phyloP scores from a whole-genome alignment of 23 red algal species.

The Pyropia yezoensis region DNA sequence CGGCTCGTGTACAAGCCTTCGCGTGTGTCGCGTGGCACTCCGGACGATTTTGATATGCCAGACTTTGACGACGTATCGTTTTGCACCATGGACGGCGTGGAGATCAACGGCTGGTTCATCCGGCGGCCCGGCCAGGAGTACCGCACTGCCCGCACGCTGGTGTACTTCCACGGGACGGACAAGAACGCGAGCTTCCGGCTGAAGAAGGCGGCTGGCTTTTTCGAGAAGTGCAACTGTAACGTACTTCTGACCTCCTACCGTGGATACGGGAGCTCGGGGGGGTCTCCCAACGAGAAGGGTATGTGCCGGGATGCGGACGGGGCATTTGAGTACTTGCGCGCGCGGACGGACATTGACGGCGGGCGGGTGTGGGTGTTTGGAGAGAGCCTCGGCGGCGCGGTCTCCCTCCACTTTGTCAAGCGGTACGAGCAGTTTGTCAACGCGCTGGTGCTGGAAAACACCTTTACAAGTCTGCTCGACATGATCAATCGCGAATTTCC shows the following conservation, averaged over 20 bases:
- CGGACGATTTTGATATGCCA: constrained; percentile 57
- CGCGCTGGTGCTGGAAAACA: constrained; percentile 84
- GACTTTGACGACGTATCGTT: constrained; percentile 80
- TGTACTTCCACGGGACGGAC: constrained; percentile 97
- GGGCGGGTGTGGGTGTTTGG: constrained; percentile 86
- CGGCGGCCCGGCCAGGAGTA: constrained; percentile 37
- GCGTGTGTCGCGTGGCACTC: constrained; percentile 50
- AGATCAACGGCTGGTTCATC: constrained; percentile 97
- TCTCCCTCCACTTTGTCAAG: constrained; percentile 73
- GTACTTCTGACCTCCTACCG: constrained; percentile 79
- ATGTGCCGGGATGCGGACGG: constrained; percentile 75
- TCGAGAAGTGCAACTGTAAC: constrained; percentile 52
- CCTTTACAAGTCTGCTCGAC: constrained; percentile 85
- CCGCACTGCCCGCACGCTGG: constrained; percentile 44
- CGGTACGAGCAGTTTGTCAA: constrained; percentile 60
- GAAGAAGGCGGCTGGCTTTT: constrained; percentile 60
- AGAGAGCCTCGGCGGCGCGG: constrained; percentile 88
- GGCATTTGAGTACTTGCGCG: constrained; percentile 65
- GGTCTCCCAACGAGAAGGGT: constrained; percentile 75
- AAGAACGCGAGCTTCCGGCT: constrained; percentile 84
- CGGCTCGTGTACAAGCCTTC: constrained; percentile 88
- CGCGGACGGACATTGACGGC: constrained; percentile 42
- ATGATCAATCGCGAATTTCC: constrained; percentile 89
- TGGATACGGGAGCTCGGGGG: constrained; percentile 66
- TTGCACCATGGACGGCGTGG: constrained; percentile 73